Percentiles rank a stretch among this genome's conserved stretches.
Evolutionary conservation across 495 filamentous ascomycete genomes (phyloP).

Genomic region (Daldinia vernicosa): DNA sequence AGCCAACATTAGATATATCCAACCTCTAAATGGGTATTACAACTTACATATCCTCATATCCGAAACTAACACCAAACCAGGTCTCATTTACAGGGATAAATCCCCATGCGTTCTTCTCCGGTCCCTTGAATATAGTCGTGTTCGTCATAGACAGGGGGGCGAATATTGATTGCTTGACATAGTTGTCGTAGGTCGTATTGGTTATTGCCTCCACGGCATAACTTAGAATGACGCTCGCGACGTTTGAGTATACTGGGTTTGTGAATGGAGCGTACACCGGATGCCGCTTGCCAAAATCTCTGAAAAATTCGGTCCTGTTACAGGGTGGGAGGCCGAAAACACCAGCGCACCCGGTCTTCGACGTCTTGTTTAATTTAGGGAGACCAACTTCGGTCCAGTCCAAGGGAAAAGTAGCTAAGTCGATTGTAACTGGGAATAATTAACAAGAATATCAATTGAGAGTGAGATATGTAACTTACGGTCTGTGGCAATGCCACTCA

Average conservation of each 20-base stretch:
- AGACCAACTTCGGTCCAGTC: constrained; percentile 46
- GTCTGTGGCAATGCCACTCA: constrained; percentile 49
- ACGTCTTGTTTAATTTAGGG: constrained; percentile 39
- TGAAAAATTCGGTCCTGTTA: constrained; percentile 48
- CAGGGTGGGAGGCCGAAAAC: constrained; percentile 44
- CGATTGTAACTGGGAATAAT: constrained; percentile 39
- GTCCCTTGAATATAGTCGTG: constrained; percentile 46
- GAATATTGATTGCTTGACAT: constrained; percentile 49
- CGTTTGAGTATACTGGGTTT: constrained; percentile 54
- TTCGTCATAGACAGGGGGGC: constrained; percentile 54
- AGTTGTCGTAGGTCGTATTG: constrained; percentile 43
- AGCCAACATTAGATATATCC: constrained; percentile 21
- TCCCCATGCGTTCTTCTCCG: constrained; percentile 48
- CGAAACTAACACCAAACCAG: constrained; percentile 55
- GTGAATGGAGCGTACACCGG: constrained; percentile 50
- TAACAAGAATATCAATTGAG: neutral
- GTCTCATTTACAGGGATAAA: constrained; percentile 50
- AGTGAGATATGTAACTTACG: constrained; percentile 32
- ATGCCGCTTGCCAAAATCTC: constrained; percentile 48
- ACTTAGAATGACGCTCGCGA: constrained; percentile 51
- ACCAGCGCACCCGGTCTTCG: constrained; percentile 47
- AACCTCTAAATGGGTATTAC: neutral
- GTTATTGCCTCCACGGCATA: constrained; percentile 52
- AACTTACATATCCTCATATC: constrained; percentile 58
- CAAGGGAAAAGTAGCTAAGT: constrained; percentile 42